phyloP scores from a whole-genome alignment of 164 flowering plant genomes.

The Macadamia integrifolia region DNA sequence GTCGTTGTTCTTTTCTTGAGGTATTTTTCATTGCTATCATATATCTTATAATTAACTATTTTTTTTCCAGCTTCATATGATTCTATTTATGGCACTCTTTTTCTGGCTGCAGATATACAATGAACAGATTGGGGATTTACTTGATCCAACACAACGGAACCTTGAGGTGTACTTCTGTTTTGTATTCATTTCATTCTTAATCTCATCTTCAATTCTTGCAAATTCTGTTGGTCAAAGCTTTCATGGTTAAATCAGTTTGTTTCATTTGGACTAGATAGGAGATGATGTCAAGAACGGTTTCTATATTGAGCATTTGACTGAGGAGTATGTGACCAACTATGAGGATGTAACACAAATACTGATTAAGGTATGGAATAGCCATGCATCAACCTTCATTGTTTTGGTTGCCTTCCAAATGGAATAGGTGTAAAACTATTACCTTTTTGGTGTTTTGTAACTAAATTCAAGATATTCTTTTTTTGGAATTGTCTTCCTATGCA shows the following conservation, averaged over 20 bases:
- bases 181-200: background rate
- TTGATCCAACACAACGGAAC: slow-evolving; percentile 80
- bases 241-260: slow-evolving; percentile 1
- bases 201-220: background rate
- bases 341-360: slow-evolving; percentile 83
- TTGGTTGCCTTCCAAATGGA: background rate
- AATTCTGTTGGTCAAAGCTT: background rate
- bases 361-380: slow-evolving; percentile 59
- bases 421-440: no score
- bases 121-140: slow-evolving; percentile 84
- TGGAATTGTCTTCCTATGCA: no score
- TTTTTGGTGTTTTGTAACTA: background rate
- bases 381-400: background rate
- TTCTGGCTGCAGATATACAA: slow-evolving; percentile 55
- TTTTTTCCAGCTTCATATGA: background rate
- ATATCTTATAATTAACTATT: background rate
- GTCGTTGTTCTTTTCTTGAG: slow-evolving; percentile 97
- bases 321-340: slow-evolving; percentile 70
- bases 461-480: background rate
- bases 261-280: slow-evolving; percentile 47
- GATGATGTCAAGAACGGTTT: slow-evolving; percentile 81
- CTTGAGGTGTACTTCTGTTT: slow-evolving; percentile 51
- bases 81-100: background rate
- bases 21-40: slow-evolving; percentile 22
- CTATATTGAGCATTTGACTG: slow-evolving; percentile 79